A percentile compares a stretch with the other conserved stretches of the same genome.
Evolutionary conservation across 352 stramenopile species (phyloP).

Genomic region (Discostella stelligera): DNA sequence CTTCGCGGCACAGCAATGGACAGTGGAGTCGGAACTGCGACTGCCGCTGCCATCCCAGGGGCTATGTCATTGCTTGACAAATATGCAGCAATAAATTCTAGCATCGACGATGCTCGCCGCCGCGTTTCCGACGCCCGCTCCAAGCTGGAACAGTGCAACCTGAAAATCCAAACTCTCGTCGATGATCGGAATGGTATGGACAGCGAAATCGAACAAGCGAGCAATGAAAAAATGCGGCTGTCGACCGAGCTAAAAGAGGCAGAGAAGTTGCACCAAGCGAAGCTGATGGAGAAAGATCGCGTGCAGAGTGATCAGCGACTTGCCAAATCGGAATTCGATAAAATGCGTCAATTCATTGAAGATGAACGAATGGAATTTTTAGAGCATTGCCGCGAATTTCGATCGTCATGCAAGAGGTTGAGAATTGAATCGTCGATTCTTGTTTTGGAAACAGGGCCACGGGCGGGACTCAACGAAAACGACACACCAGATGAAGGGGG

Average conservation of each 20-base stretch:
- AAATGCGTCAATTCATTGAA: constrained; percentile 31
- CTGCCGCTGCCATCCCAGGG: constrained; percentile 19
- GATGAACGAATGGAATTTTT: constrained; percentile 49
- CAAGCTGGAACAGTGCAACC: constrained; percentile 21
- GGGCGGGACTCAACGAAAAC: constrained; percentile 12
- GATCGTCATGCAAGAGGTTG: constrained; percentile 45
- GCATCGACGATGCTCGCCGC: constrained; percentile 49
- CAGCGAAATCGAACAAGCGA: constrained; percentile 21
- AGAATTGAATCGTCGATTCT: constrained; percentile 48
- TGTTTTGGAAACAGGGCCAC: constrained; percentile 38
- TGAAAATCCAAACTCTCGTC: constrained; percentile 26
- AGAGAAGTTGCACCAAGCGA: constrained; percentile 5
- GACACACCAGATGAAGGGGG: constrained; percentile 23
- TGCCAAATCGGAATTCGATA: constrained; percentile 27
- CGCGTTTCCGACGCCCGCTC: constrained; percentile 18
- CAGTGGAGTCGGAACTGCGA: background rate
- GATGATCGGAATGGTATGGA: constrained; percentile 33
- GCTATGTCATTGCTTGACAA: constrained; percentile 60
- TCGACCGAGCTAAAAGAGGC: constrained; percentile 31
- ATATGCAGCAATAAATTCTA: constrained; percentile 54
- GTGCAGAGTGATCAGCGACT: constrained; percentile 27
- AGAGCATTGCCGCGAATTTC: constrained; percentile 52
- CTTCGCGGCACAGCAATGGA: too few species aligned
- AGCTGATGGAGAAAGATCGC: constrained; percentile 25
- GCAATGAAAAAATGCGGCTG: constrained; percentile 16